Conservation (phyloP, 1,284 basidiomycete genomes). For the Microbotryomycetes sp. region DNA sequence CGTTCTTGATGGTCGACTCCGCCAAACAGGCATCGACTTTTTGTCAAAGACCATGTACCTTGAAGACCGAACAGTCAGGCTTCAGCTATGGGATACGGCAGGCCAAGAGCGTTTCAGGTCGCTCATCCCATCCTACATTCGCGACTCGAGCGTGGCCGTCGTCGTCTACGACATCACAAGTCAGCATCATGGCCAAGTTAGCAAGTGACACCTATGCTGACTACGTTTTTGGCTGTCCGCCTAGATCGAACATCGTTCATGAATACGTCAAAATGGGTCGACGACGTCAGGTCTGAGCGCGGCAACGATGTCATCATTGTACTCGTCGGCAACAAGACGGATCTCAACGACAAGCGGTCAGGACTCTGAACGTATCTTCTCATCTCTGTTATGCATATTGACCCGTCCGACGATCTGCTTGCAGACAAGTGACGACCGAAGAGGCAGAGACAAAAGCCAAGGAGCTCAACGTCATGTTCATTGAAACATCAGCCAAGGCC, state of each 20-base stretch:
- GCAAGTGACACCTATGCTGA: background rate
- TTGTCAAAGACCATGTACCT: slow-evolving; percentile 99
- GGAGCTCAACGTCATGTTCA: slow-evolving; percentile 92
- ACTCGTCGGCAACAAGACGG: slow-evolving; percentile 97
- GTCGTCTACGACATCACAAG: slow-evolving; percentile 99
- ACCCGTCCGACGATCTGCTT: too few relatives aligned
- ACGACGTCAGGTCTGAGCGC: slow-evolving; percentile 94
- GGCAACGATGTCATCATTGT: slow-evolving; percentile 99
- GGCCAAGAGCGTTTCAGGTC: slow-evolving; percentile 97
- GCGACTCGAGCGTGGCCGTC: slow-evolving; percentile 95
- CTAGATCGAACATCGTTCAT: slow-evolving; percentile 91
- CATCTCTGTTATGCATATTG: background rate
- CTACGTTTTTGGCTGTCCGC: background rate
- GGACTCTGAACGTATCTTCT: slow-evolving; percentile 27
- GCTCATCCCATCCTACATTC: slow-evolving; percentile 96
- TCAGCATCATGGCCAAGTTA: slow-evolving; percentile 46
- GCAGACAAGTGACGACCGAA: slow-evolving; percentile 95
- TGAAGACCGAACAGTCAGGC: slow-evolving; percentile 92
- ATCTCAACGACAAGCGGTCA: slow-evolving; percentile 87
- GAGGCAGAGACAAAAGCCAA: slow-evolving; percentile 92
- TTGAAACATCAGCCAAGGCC: slow-evolving; percentile 98
- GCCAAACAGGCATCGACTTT: slow-evolving; percentile 67
- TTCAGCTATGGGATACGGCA: slow-evolving; percentile 99
- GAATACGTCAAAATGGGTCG: slow-evolving; percentile 98
- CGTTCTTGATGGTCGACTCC: background rate